Percentiles rank a stretch among this genome's conserved stretches.
These are phyloP conservation scores for Elsinoe fawcettii DNA, from an alignment of 2,329 filamentous ascomycete species.

Conservation along the genomic window DNA sequence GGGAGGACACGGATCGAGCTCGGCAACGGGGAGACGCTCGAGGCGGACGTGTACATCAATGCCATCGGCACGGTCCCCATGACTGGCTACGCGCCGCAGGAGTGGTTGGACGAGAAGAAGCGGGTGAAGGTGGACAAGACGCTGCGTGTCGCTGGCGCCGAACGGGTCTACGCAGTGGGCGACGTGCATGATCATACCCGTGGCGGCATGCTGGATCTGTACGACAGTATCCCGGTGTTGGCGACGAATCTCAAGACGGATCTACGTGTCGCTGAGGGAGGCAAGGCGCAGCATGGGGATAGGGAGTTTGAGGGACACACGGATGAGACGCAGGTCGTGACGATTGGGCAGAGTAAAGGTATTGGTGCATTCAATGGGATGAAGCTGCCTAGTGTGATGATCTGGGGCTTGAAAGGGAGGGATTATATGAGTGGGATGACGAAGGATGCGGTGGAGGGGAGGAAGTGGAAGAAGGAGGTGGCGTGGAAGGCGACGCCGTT, in stretches of 20 bases:
- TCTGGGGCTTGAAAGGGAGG: slow-evolving; percentile 33
- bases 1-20: slow-evolving; percentile 38
- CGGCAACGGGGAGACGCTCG: slow-evolving; percentile 40
- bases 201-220: slow-evolving; percentile 37
- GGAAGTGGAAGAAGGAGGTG: slow-evolving; percentile 23
- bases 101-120: slow-evolving; percentile 39
- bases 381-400: slow-evolving; percentile 31
- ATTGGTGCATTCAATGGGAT: slow-evolving; percentile 34
- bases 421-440: slow-evolving; percentile 29
- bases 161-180: slow-evolving; percentile 42
- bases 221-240: slow-evolving; percentile 33
- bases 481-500: slow-evolving; percentile 16
- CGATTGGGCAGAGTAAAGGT: slow-evolving; percentile 33
- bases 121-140: slow-evolving; percentile 45
- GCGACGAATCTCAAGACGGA: slow-evolving; percentile 42
- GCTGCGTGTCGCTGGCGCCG: slow-evolving; percentile 39
- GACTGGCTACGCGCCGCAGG: slow-evolving; percentile 43
- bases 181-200: slow-evolving; percentile 39
- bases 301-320: slow-evolving; percentile 23
- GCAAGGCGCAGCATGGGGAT: slow-evolving; percentile 2
- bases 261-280: slow-evolving; percentile 29
- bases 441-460: slow-evolving; percentile 22
- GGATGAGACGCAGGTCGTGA: slow-evolving; percentile 32
- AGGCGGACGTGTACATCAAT: slow-evolving; percentile 47
- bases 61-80: slow-evolving; percentile 47